A percentile compares a stretch with the other conserved stretches of the same genome.
These are phyloP conservation scores for Wickerhamomyces ciferrii DNA, from an alignment of 805 yeast genomes.

Conservation along the genomic window DNA sequence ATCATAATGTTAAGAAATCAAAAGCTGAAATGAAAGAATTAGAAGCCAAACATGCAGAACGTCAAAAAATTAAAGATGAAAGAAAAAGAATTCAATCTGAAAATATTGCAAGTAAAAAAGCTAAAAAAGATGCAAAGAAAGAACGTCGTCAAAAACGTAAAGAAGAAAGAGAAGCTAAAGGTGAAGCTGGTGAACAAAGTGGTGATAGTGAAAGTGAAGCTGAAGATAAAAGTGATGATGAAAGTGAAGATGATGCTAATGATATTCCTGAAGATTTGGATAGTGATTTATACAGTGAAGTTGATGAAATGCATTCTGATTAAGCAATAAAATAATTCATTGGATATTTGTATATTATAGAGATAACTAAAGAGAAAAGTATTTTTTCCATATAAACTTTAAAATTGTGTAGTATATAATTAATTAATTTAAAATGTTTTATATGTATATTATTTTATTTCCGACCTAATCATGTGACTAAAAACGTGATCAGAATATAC, in stretches of 20 bases:
- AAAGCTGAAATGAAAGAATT: conserved; percentile 52
- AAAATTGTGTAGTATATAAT: too few species aligned
- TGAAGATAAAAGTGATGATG: conserved; percentile 11
- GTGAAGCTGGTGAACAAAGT: conserved; percentile 20
- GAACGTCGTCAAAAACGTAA: conserved; percentile 58
- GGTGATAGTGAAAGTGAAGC: conserved; percentile 9
- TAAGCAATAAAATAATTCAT: conserved; percentile 4
- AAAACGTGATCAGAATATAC: too few species aligned
- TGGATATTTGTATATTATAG: neutral
- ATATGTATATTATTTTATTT: too few species aligned
- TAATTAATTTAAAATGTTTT: too few species aligned
- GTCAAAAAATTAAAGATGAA: conserved; percentile 56
- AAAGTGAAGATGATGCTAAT: conserved; percentile 27
- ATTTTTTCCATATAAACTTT: neutral
- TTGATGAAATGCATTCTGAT: conserved; percentile 23
- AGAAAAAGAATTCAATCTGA: conserved; percentile 77
- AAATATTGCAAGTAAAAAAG: conserved; percentile 71
- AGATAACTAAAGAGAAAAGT: neutral
- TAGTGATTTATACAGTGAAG: conserved; percentile 41
- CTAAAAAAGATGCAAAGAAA: conserved; percentile 67
- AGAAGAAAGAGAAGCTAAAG: conserved; percentile 26
- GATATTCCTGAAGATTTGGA: conserved; percentile 41
- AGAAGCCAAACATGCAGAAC: conserved; percentile 62
- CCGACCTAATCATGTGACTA: too few species aligned
- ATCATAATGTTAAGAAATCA: conserved; percentile 62